Evolutionary conservation across 441 rosid species (phyloP).

Genomic region (Pelargonium fulgidum): DNA sequence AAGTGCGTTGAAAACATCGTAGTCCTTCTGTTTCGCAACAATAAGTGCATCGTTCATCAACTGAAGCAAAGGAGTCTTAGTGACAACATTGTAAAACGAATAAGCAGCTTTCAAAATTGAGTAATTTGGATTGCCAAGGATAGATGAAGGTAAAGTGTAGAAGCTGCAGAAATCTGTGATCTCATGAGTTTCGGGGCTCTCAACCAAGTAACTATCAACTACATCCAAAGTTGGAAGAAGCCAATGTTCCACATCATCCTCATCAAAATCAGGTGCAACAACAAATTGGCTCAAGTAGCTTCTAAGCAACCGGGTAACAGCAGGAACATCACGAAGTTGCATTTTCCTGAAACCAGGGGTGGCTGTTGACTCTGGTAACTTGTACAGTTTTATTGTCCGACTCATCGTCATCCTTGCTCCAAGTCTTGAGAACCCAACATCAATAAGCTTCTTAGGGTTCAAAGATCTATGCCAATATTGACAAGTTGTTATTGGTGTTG

Average conservation of each 20-base stretch:
- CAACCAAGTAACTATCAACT: constrained; percentile 79
- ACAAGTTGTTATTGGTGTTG: constrained; percentile 81
- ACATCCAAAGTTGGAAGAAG: constrained; percentile 77
- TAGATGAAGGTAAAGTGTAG: constrained; percentile 88
- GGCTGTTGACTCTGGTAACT: constrained; percentile 58
- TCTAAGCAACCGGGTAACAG: constrained; percentile 71
- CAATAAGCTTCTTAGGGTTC: constrained; percentile 93
- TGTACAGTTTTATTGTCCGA: constrained; percentile 78
- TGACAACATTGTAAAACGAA: constrained; percentile 76
- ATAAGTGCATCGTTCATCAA: constrained; percentile 85
- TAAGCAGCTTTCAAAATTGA: constrained; percentile 83
- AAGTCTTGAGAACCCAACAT: constrained; percentile 90
- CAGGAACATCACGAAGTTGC: constrained; percentile 83
- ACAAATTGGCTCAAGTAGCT: constrained; percentile 59
- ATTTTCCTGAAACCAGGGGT: constrained; percentile 90
- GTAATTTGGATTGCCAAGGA: constrained; percentile 79
- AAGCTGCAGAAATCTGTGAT: constrained; percentile 95
- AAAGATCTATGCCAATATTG: constrained; percentile 96
- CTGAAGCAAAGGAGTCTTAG: constrained; percentile 75
- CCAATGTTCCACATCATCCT: constrained; percentile 88
- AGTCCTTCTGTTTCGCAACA: constrained; percentile 72
- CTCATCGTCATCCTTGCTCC: constrained; percentile 96
- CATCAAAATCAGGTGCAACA: constrained; percentile 86
- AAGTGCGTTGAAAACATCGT: constrained; percentile 80
- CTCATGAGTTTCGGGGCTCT: constrained; percentile 75